phyloP scores from a whole-genome alignment of 2,329 filamentous ascomycete species.

The Phaeoacremonium minimum region DNA sequence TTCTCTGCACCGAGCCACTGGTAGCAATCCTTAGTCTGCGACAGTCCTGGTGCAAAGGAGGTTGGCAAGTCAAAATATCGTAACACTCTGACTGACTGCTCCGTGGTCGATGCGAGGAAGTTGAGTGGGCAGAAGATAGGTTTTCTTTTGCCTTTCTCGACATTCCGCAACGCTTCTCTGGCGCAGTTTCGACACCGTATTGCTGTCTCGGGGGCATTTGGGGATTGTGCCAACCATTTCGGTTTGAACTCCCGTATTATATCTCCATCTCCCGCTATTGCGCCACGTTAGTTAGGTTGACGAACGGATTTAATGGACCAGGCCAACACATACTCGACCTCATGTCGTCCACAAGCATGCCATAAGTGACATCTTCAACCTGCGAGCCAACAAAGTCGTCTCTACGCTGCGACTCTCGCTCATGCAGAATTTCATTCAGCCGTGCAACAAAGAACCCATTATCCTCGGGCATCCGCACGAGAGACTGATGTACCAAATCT shows the following conservation, averaged over 20 bases:
- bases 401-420: slow-evolving; percentile 37
- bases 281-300: slow-evolving; percentile 18
- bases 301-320: slow-evolving; percentile 9
- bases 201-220: slow-evolving; percentile 59
- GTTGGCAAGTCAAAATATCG: no score
- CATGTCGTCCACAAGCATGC: slow-evolving; percentile 74
- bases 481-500: slow-evolving; percentile 50
- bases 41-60: slow-evolving; percentile 13
- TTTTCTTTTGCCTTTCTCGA: slow-evolving; percentile 22
- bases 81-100: no score
- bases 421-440: slow-evolving; percentile 49
- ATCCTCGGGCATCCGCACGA: slow-evolving; percentile 39
- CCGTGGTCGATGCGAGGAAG: slow-evolving; percentile 44
- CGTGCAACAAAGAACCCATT: slow-evolving; percentile 30
- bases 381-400: slow-evolving; percentile 42
- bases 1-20: slow-evolving; percentile 27
- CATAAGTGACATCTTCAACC: slow-evolving; percentile 54
- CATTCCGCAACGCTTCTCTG: slow-evolving; percentile 29
- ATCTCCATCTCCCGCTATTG: background rate
- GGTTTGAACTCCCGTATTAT: slow-evolving; percentile 71
- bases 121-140: slow-evolving; percentile 56
- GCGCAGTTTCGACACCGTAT: slow-evolving; percentile 74
- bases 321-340: slow-evolving; percentile 19
- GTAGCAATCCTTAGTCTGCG: slow-evolving; percentile 9
- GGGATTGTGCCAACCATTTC: slow-evolving; percentile 78